Evolutionary conservation across 2,329 filamentous ascomycete species (phyloP).

Genomic region (Coleophoma crateriformis): DNA sequence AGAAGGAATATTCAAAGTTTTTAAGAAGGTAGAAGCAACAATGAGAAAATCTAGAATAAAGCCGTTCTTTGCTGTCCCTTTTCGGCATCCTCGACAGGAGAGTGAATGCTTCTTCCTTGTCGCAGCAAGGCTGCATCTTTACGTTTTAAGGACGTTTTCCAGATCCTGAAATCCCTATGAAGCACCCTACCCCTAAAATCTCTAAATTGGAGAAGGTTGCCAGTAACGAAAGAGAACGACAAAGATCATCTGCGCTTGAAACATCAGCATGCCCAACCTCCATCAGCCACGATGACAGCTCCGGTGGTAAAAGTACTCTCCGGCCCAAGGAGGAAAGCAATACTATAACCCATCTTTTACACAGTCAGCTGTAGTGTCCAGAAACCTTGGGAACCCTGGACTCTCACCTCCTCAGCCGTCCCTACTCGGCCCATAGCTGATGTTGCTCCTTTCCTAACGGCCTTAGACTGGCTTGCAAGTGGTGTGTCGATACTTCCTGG

Average conservation of each 20-base stretch:
- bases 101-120: no score
- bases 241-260: no score
- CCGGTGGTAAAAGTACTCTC: slow-evolving; percentile 23
- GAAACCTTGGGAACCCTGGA: neutral
- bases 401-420: slow-evolving; percentile 38
- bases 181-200: neutral
- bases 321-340: slow-evolving; percentile 39
- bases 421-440: slow-evolving; percentile 34
- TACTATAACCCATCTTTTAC: slow-evolving; percentile 26
- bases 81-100: no score
- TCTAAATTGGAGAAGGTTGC: neutral
- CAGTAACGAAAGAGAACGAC: neutral
- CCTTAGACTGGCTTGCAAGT: slow-evolving; percentile 34
- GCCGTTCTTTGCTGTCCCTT: no score
- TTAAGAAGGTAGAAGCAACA: no score
- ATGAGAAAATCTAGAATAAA: no score
- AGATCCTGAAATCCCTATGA: no score
- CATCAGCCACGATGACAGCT: slow-evolving; percentile 20
- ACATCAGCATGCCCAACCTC: slow-evolving; percentile 20
- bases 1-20: no score
- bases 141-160: no score
- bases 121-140: no score
- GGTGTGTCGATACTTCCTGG: slow-evolving; percentile 43
- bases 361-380: neutral
- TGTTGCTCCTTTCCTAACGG: slow-evolving; percentile 19